These are phyloP conservation scores for Microdochium bolleyi DNA, from an alignment of 2,329 filamentous ascomycete species.

Conservation along the genomic window DNA sequence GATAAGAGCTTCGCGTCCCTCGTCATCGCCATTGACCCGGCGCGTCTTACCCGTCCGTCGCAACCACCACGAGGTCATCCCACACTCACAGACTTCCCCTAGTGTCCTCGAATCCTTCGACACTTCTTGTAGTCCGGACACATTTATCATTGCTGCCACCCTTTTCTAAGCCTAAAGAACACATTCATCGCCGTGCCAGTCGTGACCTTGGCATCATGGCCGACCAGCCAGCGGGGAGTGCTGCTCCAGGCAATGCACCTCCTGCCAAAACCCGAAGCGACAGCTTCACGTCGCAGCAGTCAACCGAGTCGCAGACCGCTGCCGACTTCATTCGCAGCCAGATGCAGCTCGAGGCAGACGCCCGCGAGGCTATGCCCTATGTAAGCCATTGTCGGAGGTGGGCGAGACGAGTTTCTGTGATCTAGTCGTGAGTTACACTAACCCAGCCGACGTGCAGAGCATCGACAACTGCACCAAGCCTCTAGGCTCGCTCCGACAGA, in stretches of 20 bases:
- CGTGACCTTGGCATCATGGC: background rate
- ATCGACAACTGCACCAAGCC: constrained; percentile 89
- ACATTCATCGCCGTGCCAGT: background rate
- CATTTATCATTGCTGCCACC: too few species aligned
- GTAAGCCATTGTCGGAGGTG: constrained; percentile 44
- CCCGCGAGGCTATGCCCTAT: constrained; percentile 89
- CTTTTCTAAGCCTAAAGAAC: too few species aligned
- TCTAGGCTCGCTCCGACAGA: constrained; percentile 82
- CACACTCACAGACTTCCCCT: background rate
- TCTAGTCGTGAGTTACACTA: too few species aligned
- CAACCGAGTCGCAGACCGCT: constrained; percentile 62
- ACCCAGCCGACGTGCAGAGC: constrained; percentile 47
- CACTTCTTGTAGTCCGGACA: too few species aligned
- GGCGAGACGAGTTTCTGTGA: too few species aligned
- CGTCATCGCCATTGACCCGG: background rate
- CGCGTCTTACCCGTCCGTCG: background rate
- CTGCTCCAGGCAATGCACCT: background rate
- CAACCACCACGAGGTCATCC: background rate
- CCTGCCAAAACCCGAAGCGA: constrained; percentile 32
- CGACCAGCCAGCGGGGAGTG: background rate
- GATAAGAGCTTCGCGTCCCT: background rate
- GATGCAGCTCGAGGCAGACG: constrained; percentile 86
- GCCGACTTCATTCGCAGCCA: constrained; percentile 82
- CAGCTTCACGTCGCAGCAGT: constrained; percentile 34
- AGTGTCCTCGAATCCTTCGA: too few species aligned